Percentiles rank a stretch among this genome's conserved stretches.
Evolutionary conservation across 2,329 filamentous ascomycete species (phyloP).

Genomic region (Fusarium verrucosum): DNA sequence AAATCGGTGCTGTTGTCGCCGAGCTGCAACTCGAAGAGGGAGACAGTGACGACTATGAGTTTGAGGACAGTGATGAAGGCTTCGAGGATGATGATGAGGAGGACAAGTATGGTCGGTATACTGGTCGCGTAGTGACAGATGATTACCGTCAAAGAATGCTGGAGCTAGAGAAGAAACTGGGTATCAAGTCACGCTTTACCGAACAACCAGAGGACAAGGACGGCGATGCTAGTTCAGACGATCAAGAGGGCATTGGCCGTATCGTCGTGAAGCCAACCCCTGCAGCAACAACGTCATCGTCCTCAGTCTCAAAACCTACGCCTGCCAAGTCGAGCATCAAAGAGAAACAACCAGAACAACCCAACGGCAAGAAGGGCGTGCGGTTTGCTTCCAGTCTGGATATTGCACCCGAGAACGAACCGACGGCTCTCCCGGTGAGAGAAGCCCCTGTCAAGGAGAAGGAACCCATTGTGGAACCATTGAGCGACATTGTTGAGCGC

Average conservation of each 20-base stretch:
- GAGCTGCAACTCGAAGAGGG: slow-evolving; percentile 85
- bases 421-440: slow-evolving; percentile 23
- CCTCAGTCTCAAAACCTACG: slow-evolving; percentile 35
- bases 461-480: slow-evolving; percentile 55
- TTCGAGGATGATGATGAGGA: slow-evolving; percentile 62
- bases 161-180: slow-evolving; percentile 80
- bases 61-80: slow-evolving; percentile 62
- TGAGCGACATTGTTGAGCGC: slow-evolving; percentile 65
- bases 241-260: slow-evolving; percentile 65
- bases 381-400: slow-evolving; percentile 81
- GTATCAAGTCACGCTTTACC: slow-evolving; percentile 63
- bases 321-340: slow-evolving; percentile 50
- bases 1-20: slow-evolving; percentile 91
- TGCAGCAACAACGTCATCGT: slow-evolving; percentile 3
- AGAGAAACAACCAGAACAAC: slow-evolving; percentile 38
- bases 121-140: slow-evolving; percentile 71
- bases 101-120: slow-evolving; percentile 76
- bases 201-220: slow-evolving; percentile 57
- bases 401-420: slow-evolving; percentile 62
- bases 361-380: slow-evolving; percentile 71
- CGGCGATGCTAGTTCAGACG: slow-evolving; percentile 46
- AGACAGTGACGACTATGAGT: slow-evolving; percentile 64
- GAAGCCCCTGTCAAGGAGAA: slow-evolving; percentile 33
- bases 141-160: slow-evolving; percentile 86
- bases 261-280: slow-evolving; percentile 57